These are phyloP conservation scores for Euphorbia celastroides DNA, from an alignment of 441 rosid species.

Conservation along the genomic window DNA sequence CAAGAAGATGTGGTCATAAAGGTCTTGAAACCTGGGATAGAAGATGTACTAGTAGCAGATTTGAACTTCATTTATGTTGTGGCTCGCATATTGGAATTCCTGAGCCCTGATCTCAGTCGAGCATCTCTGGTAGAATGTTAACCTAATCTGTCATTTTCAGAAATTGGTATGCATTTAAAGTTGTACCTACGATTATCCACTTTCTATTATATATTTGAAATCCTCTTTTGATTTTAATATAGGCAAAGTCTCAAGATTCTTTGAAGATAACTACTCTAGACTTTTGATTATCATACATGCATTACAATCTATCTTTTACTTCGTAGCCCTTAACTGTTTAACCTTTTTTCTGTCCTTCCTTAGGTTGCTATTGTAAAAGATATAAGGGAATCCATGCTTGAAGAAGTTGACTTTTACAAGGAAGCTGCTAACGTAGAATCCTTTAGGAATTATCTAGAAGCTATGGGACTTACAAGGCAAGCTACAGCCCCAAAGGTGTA, in stretches of 20 bases:
- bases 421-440: slow-evolving; percentile 80
- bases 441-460: slow-evolving; percentile 78
- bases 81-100: slow-evolving; percentile 89
- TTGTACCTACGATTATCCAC: slow-evolving; percentile 11
- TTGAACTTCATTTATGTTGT: slow-evolving; percentile 81
- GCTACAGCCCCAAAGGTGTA: slow-evolving; percentile 95
- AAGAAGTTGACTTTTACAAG: slow-evolving; percentile 93
- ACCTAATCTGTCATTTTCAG: slow-evolving; percentile 6
- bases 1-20: slow-evolving; percentile 91
- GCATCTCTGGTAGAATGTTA: slow-evolving; percentile 69
- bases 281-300: not conserved
- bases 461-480: slow-evolving; percentile 82
- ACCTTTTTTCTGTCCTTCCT: slow-evolving; percentile 17
- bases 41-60: slow-evolving; percentile 90
- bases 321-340: slow-evolving; percentile 1
- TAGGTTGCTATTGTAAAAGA: slow-evolving; percentile 91
- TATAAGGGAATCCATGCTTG: slow-evolving; percentile 94
- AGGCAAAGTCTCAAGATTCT: not conserved
- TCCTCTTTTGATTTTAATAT: not conserved
- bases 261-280: not conserved
- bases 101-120: slow-evolving; percentile 84
- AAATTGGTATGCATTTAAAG: slow-evolving; percentile 1
- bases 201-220: slow-evolving; percentile 7
- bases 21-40: slow-evolving; percentile 94
- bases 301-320: not conserved